Base-by-base conservation (phyloP, 108 stramenopile species). In the Fragilariopsis cylindrus region DNA sequence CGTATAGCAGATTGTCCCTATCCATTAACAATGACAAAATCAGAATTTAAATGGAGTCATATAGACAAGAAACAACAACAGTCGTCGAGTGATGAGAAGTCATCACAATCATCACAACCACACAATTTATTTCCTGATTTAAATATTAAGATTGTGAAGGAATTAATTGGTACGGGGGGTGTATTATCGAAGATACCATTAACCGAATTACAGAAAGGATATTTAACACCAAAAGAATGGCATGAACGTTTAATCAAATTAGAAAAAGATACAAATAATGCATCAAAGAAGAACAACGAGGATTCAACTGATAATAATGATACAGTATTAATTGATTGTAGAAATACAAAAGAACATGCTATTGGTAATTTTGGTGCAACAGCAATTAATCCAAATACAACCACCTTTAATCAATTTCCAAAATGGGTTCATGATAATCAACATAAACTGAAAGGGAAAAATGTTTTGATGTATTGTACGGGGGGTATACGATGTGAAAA, bases 401-500 rank as follows among this genome's bases (percentile, higher is more conserved):
- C 81, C 41, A 85, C 83, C 13, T 80, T 77, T 57, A 70, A 72
- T 57, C 84, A 87, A 70, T 89, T 89, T 60, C 81, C 86, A 9
- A 72, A 57, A 30, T 88, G 87, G 89, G 87, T 90, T 1, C 30
- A 77, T 12, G 54, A 85, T 7, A 71, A 85, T 67, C 46, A 72
- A 43, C 65, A 62, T 13, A 54, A 62, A 45, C 73, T 88, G 3
- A 52, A 71, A 15, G 78, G 73, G 0, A 87, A 85, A 52, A 79
- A 79, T 42, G 82, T 95, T 41, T 77, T 96, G n/a, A 92, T 97
- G 89, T 94, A 98, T 75, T 97, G 97, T 73, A 98, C 96, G 4
- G 97, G 78, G 5, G 97, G 97, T 4, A 92, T 98, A 42, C 90
- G 97, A 48, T 98, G 97, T 70, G 97, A 97, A 85, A 92, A 90